Evolutionary conservation across 225 moss, liverwort and hornwort genomes (phyloP), one percentile per base, ranked within the genome.

Genomic region (Neckera pumila): DNA sequence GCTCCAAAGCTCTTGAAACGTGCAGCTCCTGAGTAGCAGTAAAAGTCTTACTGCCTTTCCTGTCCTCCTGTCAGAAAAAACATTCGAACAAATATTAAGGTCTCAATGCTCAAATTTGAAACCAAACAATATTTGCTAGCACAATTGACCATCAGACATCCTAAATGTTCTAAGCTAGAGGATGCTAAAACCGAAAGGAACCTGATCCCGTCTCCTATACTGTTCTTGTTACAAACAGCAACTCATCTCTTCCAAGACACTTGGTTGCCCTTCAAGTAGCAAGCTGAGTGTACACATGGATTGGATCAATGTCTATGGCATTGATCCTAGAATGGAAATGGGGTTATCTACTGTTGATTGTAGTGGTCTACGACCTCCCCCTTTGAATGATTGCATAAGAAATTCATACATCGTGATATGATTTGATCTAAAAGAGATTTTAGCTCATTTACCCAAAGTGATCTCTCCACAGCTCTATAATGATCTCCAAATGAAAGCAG

Each of bases 1-100:
- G 84, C 36, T 91, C 89, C 86, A 93, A 85, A 88, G 92, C 91
- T 88, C 89, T 93, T 70, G 89, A 89, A 62, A 90, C 82, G 57
- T 88, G 88, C 33, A 89, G 81, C 87, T 91, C 93, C 86, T 87
- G 90, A 60, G 82, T 58, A 80, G 92, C 80, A 67, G 92, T 83
- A 89, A 88, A 72, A 74, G n/a, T 33, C 49, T 34, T 87, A 40
- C n/a, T 58, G 89, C 85, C 82, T 72, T 81, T 82, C 26, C 82
- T 56, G 51, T 88, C 83, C 63, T 93, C 93, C 94, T 94, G 86
- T 45, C 69, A 79, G 79, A 76, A 78, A 47, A 31, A 85, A 59
- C 36, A 89, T 59, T 72, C 65, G 74, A 87, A 82, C 47, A 77
- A 51, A 89, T 30, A 20, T 61, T 67, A 51, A 86, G 85, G 34